phyloP scores from a whole-genome alignment of 495 filamentous ascomycete species.

The Neurospora africana region DNA sequence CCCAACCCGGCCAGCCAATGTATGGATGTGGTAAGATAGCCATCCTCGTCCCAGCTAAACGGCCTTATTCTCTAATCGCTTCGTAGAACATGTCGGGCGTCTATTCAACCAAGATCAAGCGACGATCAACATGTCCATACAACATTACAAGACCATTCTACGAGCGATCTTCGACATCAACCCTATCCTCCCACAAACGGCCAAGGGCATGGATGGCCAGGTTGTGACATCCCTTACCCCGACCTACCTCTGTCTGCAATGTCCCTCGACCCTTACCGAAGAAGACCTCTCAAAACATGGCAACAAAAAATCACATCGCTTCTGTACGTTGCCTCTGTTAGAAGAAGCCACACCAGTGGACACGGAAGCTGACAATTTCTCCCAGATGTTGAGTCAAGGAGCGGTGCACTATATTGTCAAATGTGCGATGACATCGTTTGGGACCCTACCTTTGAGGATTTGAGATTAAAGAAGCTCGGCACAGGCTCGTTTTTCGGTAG shows the following conservation, averaged over 20 bases:
- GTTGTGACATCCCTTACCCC: constrained; percentile 41
- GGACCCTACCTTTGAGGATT: constrained; percentile 70
- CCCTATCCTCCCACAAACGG: constrained; percentile 39
- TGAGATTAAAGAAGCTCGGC: constrained; percentile 48
- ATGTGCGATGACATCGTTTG: constrained; percentile 78
- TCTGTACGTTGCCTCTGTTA: constrained; percentile 42
- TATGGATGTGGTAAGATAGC: constrained; percentile 43
- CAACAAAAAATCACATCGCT: constrained; percentile 46
- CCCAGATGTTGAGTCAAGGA: constrained; percentile 72
- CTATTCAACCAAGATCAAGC: constrained; percentile 40
- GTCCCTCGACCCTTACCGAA: constrained; percentile 45
- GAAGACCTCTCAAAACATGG: constrained; percentile 48
- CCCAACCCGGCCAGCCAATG: constrained; percentile 38
- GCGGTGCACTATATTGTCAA: constrained; percentile 70
- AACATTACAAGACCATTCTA: constrained; percentile 44
- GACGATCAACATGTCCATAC: constrained; percentile 38
- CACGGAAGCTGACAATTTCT: constrained; percentile 8
- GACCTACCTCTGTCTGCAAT: constrained; percentile 64
- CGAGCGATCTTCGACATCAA: constrained; percentile 40
- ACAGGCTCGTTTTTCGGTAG: constrained; percentile 39
- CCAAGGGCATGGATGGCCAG: constrained; percentile 32
- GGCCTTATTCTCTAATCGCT: constrained; percentile 10
- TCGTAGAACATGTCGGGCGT: constrained; percentile 41
- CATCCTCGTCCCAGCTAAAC: not conserved
- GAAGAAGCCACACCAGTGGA: not conserved